phyloP scores from a whole-genome alignment of 2,329 filamentous ascomycete species.

The Fusarium chaquense region DNA sequence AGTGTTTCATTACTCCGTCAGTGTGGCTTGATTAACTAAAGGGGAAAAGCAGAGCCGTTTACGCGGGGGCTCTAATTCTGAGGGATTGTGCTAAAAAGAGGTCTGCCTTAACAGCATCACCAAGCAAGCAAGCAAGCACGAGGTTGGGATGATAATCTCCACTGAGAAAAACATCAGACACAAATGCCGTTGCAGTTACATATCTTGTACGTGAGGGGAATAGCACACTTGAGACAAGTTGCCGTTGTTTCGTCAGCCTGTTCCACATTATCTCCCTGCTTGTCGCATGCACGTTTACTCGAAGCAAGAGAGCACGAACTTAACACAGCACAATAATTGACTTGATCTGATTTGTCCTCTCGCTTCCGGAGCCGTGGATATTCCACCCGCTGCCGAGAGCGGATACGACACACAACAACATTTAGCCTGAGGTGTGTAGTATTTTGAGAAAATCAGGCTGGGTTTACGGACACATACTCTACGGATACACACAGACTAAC shows the following conservation, averaged over 20 bases:
- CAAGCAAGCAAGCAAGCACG: background rate
- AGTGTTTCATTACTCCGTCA: constrained; percentile 18
- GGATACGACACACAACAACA: constrained; percentile 35
- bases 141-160: constrained; percentile 16
- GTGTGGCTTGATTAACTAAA: background rate
- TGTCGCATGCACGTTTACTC: constrained; percentile 11
- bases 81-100: background rate
- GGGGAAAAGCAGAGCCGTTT: constrained; percentile 7
- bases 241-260: constrained; percentile 7
- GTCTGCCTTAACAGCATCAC: background rate
- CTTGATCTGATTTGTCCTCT: constrained; percentile 14
- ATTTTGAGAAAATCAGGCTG: background rate
- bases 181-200: constrained; percentile 1
- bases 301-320: background rate
- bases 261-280: constrained; percentile 14
- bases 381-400: constrained; percentile 26
- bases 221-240: background rate
- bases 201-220: constrained; percentile 3
- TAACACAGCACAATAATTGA: background rate
- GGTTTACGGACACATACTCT: background rate
- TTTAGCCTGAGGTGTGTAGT: constrained; percentile 21
- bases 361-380: constrained; percentile 33
- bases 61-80: constrained; percentile 16
- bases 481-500: background rate
- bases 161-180: constrained; percentile 11